A percentile compares a stretch with the other conserved stretches of the same genome.
phyloP scores from a whole-genome alignment of 1,284 basidiomycete species.

The Puccinia novopanici region DNA sequence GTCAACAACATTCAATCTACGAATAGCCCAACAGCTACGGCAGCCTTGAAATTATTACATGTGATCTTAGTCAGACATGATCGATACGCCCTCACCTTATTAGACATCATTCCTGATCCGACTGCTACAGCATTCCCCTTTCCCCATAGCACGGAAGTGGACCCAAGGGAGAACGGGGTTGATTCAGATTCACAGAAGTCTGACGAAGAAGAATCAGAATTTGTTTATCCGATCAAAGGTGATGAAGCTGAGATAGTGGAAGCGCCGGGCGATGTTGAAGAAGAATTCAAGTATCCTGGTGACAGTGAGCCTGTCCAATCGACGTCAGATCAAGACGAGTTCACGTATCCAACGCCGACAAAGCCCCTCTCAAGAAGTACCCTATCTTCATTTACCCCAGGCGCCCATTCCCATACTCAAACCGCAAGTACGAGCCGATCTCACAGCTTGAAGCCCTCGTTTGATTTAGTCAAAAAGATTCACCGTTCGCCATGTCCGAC shows the following conservation, averaged over 20 bases:
- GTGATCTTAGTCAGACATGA: conserved; percentile 74
- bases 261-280: conserved; percentile 1
- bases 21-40: conserved; percentile 68
- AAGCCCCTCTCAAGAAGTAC: conserved; percentile 55
- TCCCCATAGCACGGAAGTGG: conserved; percentile 59
- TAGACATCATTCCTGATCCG: conserved; percentile 71
- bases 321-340: conserved; percentile 57
- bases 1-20: conserved; percentile 73
- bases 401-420: neutral
- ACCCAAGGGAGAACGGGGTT: conserved; percentile 52
- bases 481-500: conserved; percentile 40
- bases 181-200: conserved; percentile 52
- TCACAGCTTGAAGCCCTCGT: conserved; percentile 32
- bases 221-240: conserved; percentile 25
- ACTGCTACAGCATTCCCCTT: conserved; percentile 73
- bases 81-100: conserved; percentile 67
- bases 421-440: neutral
- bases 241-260: conserved; percentile 4
- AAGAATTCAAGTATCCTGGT: conserved; percentile 50
- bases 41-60: conserved; percentile 76
- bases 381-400: conserved; percentile 33
- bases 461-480: conserved; percentile 28
- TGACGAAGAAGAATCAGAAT: conserved; percentile 65
- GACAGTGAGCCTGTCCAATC: conserved; percentile 40
- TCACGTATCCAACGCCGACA: conserved; percentile 68